Percentiles rank a stretch among this genome's conserved stretches.
Conservation (phyloP, 768 basidiomycete species). For the Rhodotorula taiwanensis region DNA sequence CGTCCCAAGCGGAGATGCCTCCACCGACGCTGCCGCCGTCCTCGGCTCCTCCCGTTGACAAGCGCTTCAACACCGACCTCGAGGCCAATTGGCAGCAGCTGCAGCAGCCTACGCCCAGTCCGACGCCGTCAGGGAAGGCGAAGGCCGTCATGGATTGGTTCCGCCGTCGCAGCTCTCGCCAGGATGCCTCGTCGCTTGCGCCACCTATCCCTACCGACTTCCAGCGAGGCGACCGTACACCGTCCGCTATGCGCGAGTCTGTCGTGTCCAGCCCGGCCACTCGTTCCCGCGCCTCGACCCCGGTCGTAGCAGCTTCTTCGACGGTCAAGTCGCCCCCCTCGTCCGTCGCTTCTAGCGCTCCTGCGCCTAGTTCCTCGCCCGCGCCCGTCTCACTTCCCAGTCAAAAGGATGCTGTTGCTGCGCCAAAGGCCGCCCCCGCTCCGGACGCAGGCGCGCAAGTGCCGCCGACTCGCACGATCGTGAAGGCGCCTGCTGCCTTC, state of each 20-base stretch:
- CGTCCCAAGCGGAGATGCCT: background rate
- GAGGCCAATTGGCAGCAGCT: constrained; percentile 27
- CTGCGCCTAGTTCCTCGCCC: no score
- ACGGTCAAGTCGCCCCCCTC: no score
- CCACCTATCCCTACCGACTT: constrained; percentile 32
- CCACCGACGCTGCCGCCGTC: background rate
- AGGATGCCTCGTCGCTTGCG: background rate
- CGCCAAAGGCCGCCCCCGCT: no score
- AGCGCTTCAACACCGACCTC: constrained; percentile 23
- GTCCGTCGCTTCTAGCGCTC: no score
- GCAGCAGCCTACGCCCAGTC: constrained; percentile 18
- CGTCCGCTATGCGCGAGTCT: no score
- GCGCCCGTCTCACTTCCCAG: no score
- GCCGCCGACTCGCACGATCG: no score
- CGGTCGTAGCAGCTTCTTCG: no score
- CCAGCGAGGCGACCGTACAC: background rate
- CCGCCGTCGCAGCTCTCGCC: constrained; percentile 48
- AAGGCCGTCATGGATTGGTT: constrained; percentile 99
- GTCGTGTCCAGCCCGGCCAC: no score
- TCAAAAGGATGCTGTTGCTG: no score
- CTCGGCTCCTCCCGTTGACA: background rate
- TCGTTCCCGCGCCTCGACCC: no score
- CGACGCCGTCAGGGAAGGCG: constrained; percentile 65
- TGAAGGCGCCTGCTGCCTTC: constrained; percentile 41
- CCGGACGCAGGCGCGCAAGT: no score